Evolutionary conservation across 441 rosid species (phyloP).

Genomic region (Heliophila coronopifolia): DNA sequence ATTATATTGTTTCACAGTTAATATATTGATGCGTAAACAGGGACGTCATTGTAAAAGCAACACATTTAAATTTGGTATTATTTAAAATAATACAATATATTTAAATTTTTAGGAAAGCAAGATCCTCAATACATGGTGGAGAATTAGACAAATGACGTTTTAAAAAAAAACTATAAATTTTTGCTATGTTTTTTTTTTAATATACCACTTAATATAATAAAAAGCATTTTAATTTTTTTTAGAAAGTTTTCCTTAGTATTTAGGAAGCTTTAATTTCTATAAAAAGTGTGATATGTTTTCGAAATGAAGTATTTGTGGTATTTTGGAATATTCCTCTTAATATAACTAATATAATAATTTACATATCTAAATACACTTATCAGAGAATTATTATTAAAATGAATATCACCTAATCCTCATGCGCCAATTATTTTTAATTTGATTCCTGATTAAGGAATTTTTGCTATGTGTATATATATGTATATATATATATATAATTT

Average conservation of each 20-base stretch:
- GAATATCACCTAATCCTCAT: too few relatives aligned
- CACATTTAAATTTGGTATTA: conserved; percentile 5
- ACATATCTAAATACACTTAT: not conserved
- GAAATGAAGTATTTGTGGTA: not conserved
- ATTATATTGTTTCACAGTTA: not conserved
- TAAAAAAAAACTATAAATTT: not conserved
- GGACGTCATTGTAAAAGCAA: conserved; percentile 29
- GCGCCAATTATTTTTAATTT: too few relatives aligned
- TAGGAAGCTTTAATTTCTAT: not conserved
- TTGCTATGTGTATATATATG: too few relatives aligned
- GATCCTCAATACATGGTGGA: conserved; percentile 15
- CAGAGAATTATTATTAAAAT: too few relatives aligned
- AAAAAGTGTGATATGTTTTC: not conserved
- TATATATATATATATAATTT: too few relatives aligned
- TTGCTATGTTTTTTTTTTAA: not conserved
- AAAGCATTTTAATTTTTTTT: too few relatives aligned
- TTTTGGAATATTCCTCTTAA: conserved; percentile 4
- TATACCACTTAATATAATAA: too few relatives aligned
- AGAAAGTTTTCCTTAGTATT: too few relatives aligned
- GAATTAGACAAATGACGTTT: not conserved
- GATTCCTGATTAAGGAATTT: too few relatives aligned
- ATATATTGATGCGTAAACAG: conserved; percentile 21
- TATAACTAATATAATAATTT: not conserved
- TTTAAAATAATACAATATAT: not conserved
- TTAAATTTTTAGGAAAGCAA: conserved; percentile 1